phyloP scores from a whole-genome alignment of 2,329 filamentous ascomycete genomes.

The Teratosphaeria viscida region DNA sequence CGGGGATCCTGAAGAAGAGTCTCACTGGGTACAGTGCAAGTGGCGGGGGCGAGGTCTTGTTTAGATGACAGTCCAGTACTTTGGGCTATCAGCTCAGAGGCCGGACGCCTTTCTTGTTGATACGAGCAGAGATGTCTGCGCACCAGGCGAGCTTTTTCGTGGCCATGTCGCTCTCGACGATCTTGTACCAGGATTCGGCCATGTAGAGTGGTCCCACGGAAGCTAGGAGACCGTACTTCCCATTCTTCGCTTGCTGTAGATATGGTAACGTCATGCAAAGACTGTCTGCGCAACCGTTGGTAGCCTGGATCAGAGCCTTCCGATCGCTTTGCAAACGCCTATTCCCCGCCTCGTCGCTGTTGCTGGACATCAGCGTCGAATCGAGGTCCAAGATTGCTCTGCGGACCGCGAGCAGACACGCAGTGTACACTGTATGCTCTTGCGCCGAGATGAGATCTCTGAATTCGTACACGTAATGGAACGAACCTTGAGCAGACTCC shows the following conservation, averaged over 20 bases:
- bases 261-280: neutral
- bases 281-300: neutral
- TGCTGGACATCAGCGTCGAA: neutral
- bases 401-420: neutral
- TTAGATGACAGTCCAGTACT: slow-evolving; percentile 11
- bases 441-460: neutral
- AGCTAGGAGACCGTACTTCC: neutral
- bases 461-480: neutral
- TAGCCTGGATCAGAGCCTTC: neutral
- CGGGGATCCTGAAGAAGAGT: slow-evolving; percentile 39
- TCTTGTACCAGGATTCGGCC: neutral
- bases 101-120: neutral
- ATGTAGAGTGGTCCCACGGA: neutral
- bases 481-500: neutral
- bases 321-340: neutral
- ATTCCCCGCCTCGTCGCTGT: neutral
- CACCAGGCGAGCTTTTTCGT: neutral
- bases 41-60: slow-evolving; percentile 32
- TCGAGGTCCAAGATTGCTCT: neutral
- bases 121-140: neutral
- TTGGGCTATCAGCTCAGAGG: neutral
- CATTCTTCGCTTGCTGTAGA: neutral
- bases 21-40: slow-evolving; percentile 33
- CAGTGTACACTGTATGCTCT: neutral
- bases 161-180: neutral